Evolutionary conservation across 441 rosid genomes (phyloP), one percentile per base, ranked within the genome.

Genomic region (Euphorbia neoarborescens): DNA sequence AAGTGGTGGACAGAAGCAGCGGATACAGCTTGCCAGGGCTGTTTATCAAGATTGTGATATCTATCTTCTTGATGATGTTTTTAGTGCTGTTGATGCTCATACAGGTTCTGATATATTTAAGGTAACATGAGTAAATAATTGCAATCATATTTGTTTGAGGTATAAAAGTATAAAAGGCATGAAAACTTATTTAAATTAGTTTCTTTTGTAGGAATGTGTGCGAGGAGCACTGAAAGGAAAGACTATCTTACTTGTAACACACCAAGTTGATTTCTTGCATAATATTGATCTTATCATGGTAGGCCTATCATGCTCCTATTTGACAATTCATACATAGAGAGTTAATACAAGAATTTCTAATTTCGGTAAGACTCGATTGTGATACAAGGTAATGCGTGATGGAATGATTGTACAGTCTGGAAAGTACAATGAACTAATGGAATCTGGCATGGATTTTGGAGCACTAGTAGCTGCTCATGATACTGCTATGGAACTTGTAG

Each of bases 41-140:
- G 98, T 93, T 73, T 93, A 90, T 81, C 97, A 93, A 79, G 97
- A 93, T 74, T 84, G 84, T 53, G 97, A 93, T 78, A 88, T 87
- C 32, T 93, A 89, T 73, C 89, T 93, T 65, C 96, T 93, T 8
- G 98, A 93, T 74, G 98, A 93, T 70, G 89, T 93, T 73, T 93
- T 93, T 59, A 93, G 98, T 68, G 98, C 97, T 12, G 98, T 93
- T 62, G 98, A 93, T 87, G 98, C 98, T 50, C 98, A 93, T 79
- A 90, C 97, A 0, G 98, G 98, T 25, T 84, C 96, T 67, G 94
- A 87, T 74, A 89, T 93, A 68, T 93, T 83, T 80, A 93, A 90
- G 98, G 98, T 90, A 65, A 69, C 32, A 15, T 8, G 27, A 25
- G 27, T 38, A 25, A 62, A 25, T 30, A 51, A 40, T 60, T 68